Base-by-base conservation (phyloP, 2,329 filamentous ascomycete genomes). In the Tolypocladium pustulatum region DNA sequence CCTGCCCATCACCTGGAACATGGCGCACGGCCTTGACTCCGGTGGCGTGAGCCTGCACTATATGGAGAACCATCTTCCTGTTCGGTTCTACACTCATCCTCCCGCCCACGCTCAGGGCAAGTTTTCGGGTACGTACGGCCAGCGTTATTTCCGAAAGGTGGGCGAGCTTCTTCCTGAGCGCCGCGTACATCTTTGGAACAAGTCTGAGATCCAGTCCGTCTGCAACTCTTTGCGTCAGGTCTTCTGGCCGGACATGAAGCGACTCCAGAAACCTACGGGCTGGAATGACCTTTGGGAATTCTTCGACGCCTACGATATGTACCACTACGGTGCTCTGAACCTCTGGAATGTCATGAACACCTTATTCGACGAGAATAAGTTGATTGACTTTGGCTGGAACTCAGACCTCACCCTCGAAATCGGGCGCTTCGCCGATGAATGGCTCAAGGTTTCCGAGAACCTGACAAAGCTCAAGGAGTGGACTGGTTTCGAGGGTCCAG, bases 281-380 rank as follows among this genome's bases (percentile, higher is more conserved):
- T 77, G 72, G 67, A 70, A 72, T 40, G 74, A 78, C 32, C 66
- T 82, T 27, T 80, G 76, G 68, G 63, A 66, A 2, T 81, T 77
- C 62, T 82, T 78, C 54, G 79, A 82, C 61, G 71, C 73, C 1
- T 59, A 66, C 12, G 79, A 82, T 55, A 67, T 82, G 34, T 82
- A 78, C 65, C 54, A 71, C 40, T 69, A 73, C 15, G 80, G 80
- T 9, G 75, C 75, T 0, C 68, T 75, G 60, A 82, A 82, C 61
- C 68, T 81, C 15, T 79, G 74, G 73, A 76, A 75, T 32, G 70
- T 81, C 38, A 62, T 79, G 52, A 71, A 73, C 36, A 70, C 72
- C 10, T 65, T 81, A 1, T 66, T 64, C 46, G 68, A 70, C 20
- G 76, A 79, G 64, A 80, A 78, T 34, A 59, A 65, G 40, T 65